These are phyloP conservation scores for Beauveria rudraprayagi DNA, from an alignment of 2,329 filamentous ascomycete genomes.

Conservation along the genomic window DNA sequence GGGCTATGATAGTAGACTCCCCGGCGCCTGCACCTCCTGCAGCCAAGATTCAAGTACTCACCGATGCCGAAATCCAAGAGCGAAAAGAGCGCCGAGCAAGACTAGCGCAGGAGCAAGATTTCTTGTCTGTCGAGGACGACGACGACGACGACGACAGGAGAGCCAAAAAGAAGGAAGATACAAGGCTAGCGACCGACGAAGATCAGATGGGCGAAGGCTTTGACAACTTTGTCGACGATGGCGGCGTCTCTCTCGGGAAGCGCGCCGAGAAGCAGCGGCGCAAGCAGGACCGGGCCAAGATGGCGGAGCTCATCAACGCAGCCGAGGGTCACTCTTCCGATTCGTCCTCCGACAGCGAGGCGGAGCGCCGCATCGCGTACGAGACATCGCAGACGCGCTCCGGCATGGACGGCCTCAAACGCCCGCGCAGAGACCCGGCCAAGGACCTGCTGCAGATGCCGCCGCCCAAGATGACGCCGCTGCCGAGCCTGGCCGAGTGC, in stretches of 20 bases:
- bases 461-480: constrained; percentile 65
- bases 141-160: constrained; percentile 37
- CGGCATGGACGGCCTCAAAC: constrained; percentile 68
- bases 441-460: constrained; percentile 48
- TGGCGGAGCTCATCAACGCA: constrained; percentile 73
- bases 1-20: constrained; percentile 55
- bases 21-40: constrained; percentile 23
- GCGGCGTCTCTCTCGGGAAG: constrained; percentile 66
- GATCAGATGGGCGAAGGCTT: constrained; percentile 92
- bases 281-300: constrained; percentile 61
- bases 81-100: constrained; percentile 86
- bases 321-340: constrained; percentile 62
- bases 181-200: constrained; percentile 73
- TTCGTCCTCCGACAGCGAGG: constrained; percentile 60
- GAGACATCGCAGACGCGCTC: constrained; percentile 79
- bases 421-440: constrained; percentile 28
- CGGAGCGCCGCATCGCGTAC: constrained; percentile 70
- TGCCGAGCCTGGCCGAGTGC: constrained; percentile 65
- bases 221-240: constrained; percentile 84
- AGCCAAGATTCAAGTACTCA: constrained; percentile 53
- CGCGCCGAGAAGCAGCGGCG: constrained; percentile 69
- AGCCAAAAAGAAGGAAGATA: constrained; percentile 57
- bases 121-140: constrained; percentile 55
- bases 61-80: constrained; percentile 76
- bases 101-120: constrained; percentile 61